Conservation (phyloP, 495 filamentous ascomycete genomes). For the Emericellopsis terricola region DNA sequence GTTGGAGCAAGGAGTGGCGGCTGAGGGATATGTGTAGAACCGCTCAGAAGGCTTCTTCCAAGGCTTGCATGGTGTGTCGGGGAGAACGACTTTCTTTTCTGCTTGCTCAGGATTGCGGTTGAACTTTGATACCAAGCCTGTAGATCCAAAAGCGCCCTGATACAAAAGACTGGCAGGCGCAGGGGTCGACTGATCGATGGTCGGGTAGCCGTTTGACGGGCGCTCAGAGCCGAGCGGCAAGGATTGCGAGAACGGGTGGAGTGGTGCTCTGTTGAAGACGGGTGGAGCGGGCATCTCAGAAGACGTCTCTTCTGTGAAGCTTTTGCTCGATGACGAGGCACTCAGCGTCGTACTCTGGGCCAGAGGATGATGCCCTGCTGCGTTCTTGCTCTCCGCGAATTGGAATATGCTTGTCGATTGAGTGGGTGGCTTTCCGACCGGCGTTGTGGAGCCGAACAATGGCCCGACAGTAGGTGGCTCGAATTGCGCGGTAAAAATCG, state of each 20-base stretch:
- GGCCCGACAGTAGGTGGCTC: slow-evolving; percentile 41
- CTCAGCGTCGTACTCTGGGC: slow-evolving; percentile 67
- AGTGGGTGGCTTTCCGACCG: no score
- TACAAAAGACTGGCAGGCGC: slow-evolving; percentile 21
- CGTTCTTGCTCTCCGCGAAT: slow-evolving; percentile 39
- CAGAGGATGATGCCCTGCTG: slow-evolving; percentile 72
- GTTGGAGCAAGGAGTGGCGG: slow-evolving; percentile 27
- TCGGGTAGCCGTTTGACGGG: slow-evolving; percentile 15
- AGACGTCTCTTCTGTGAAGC: slow-evolving; percentile 52
- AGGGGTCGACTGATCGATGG: background rate
- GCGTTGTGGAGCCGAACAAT: slow-evolving; percentile 36
- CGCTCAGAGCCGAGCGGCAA: slow-evolving; percentile 13
- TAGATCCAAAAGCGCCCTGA: slow-evolving; percentile 71
- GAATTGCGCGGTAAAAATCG: slow-evolving; percentile 63
- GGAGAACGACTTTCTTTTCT: slow-evolving; percentile 43
- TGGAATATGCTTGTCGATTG: no score
- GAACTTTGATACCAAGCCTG: slow-evolving; percentile 80
- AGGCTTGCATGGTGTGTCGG: slow-evolving; percentile 87
- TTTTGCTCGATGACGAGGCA: slow-evolving; percentile 67
- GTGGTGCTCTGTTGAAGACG: slow-evolving; percentile 40
- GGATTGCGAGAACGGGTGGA: slow-evolving; percentile 2
- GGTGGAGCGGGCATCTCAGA: slow-evolving; percentile 19
- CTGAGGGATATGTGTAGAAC: slow-evolving; percentile 32
- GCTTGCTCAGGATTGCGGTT: slow-evolving; percentile 41
- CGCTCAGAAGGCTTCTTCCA: slow-evolving; percentile 35